Evolutionary conservation across 306 rosid genomes (phyloP), one percentile per base, ranked within the genome.

Genomic region (Quercus rubra): DNA sequence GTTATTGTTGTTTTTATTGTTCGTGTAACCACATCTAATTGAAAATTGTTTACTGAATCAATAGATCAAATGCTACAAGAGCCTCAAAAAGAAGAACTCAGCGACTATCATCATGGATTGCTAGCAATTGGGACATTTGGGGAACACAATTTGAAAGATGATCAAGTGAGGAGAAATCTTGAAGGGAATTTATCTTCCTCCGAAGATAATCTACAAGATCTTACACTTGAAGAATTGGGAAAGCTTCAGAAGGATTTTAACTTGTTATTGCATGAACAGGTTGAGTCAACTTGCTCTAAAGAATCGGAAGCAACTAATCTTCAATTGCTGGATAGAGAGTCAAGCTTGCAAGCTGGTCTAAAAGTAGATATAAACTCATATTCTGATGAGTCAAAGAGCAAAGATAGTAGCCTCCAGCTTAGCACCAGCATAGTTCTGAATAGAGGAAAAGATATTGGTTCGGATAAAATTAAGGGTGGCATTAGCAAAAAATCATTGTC

Each of bases 51-150:
- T 52, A 67, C 75, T 66, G 15, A 33, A 67, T 67, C 51, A 41
- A 49, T 56, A 81, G 94, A 84, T 59, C 49, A 83, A 23, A 77
- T 31, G 54, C 27, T 69, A 70, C 73, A 68, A 33, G 84, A 83
- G 64, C 30, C 92, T 74, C 59, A 76, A 74, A 86, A 80, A 70
- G n/a, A n/a, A n/a, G 98, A 87, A 77, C 76, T 86, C 80, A 86
- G 41, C 77, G 89, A 84, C 30, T 88, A 87, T 90, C 91, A 88
- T 79, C 81, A 83, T 14, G 90, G 88, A 74, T 27, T 93, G 46
- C 93, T 93, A 66, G 86, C 94, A 6, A 91, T 91, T 74, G 98
- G 98, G 61, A 93, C 97, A 15, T 88, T 93, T 27, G 98, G 97
- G 59, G 78, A 78, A 12, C 59, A 80, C 55, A 82, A 86, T 76